A percentile compares a stretch with the other conserved stretches of the same genome.
Conservation (phyloP, 2,329 filamentous ascomycete genomes). For the Talaromyces sp. region DNA sequence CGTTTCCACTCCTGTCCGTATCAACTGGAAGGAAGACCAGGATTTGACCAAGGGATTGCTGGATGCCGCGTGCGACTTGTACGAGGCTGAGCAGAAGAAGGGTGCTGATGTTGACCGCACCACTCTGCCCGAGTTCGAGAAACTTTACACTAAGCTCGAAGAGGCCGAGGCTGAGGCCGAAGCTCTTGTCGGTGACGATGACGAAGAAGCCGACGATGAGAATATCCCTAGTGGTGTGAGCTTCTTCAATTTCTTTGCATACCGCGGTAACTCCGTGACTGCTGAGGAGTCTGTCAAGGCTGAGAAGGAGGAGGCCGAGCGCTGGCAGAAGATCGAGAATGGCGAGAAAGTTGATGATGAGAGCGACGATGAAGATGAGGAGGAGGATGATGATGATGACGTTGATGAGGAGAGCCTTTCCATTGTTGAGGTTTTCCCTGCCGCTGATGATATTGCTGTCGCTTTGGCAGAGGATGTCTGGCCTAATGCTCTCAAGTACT, state of each 20-base stretch:
- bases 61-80: constrained; percentile 65
- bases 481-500: constrained; percentile 84
- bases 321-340: constrained; percentile 45
- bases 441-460: constrained; percentile 75
- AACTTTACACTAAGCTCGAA: constrained; percentile 48
- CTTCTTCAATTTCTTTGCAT: constrained; percentile 91
- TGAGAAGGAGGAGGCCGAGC: constrained; percentile 56
- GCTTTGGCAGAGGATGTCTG: constrained; percentile 81
- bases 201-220: constrained; percentile 34
- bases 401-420: constrained; percentile 61
- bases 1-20: constrained; percentile 81
- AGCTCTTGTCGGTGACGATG: constrained; percentile 20
- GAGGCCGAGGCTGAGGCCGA: constrained; percentile 33
- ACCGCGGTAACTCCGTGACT: constrained; percentile 62
- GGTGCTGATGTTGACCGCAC: constrained; percentile 46
- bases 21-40: constrained; percentile 80
- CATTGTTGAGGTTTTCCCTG: constrained; percentile 79
- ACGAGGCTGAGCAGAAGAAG: constrained; percentile 55
- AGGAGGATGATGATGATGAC: constrained; percentile 46
- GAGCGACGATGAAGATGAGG: constrained; percentile 38
- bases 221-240: constrained; percentile 51
- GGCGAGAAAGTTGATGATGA: constrained; percentile 50
- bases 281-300: constrained; percentile 66
- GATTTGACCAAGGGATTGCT: constrained; percentile 80
- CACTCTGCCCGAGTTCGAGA: constrained; percentile 48